Conservation (phyloP, 2,329 filamentous ascomycete species). For the Aspergillus clavatus region DNA sequence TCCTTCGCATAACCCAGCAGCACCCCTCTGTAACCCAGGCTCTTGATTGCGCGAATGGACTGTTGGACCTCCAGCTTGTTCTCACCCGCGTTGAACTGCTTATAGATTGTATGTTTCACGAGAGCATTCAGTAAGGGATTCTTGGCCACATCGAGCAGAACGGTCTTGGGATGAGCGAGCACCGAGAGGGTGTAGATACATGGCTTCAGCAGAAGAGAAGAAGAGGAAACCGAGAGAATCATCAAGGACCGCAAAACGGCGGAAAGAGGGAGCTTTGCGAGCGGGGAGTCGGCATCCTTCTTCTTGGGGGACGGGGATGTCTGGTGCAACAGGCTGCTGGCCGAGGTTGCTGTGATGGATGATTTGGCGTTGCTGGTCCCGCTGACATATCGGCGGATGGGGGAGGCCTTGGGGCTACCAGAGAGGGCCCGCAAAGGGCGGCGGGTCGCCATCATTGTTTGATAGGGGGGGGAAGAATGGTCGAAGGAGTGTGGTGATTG, state of each 20-base stretch:
- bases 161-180: conserved; percentile 44
- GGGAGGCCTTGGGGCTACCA: conserved; percentile 7
- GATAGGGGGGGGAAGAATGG: conserved; percentile 3
- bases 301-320: conserved; percentile 20
- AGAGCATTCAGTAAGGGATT: conserved; percentile 45
- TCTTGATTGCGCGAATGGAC: conserved; percentile 44
- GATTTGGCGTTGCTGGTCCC: conserved; percentile 31
- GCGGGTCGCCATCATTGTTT: conserved; percentile 28
- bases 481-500: neutral
- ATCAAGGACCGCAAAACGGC: conserved; percentile 35
- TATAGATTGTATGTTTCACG: conserved; percentile 48
- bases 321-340: conserved; percentile 21
- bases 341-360: conserved; percentile 21
- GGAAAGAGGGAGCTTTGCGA: conserved; percentile 35
- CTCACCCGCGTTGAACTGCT: conserved; percentile 54
- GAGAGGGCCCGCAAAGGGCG: conserved; percentile 22
- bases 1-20: conserved; percentile 53
- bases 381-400: conserved; percentile 25
- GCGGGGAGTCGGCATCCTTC: conserved; percentile 24
- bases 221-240: conserved; percentile 36
- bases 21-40: conserved; percentile 50
- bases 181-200: conserved; percentile 66
- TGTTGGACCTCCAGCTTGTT: conserved; percentile 45
- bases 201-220: conserved; percentile 59
- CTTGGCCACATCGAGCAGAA: conserved; percentile 45